Evolutionary conservation across 257 asterid species (phyloP).

Genomic region (Primulina eburnea): DNA sequence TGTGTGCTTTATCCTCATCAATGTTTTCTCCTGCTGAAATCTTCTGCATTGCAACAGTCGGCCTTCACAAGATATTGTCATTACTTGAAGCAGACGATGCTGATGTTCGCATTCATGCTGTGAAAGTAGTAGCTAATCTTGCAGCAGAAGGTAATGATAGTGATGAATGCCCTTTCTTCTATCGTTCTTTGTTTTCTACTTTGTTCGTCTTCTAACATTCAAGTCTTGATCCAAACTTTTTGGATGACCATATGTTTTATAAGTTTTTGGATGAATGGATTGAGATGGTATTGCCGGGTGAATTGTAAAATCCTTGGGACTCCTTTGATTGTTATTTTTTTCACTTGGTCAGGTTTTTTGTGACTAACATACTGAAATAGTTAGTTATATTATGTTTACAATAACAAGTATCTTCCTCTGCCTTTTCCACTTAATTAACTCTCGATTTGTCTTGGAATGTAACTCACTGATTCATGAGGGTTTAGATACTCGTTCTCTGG

Average conservation of each 20-base stretch:
- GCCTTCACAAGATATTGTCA: constrained; percentile 80
- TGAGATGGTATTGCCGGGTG: background rate
- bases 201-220: background rate
- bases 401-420: background rate
- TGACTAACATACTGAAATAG: too few species aligned
- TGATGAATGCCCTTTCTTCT: constrained; percentile 7
- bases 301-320: background rate
- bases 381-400: background rate
- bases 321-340: constrained; percentile 1
- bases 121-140: constrained; percentile 88
- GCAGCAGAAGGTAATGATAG: constrained; percentile 82
- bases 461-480: background rate
- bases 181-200: background rate
- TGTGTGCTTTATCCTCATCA: background rate
- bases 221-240: constrained; percentile 1
- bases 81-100: constrained; percentile 84
- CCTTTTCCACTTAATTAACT: background rate
- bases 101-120: constrained; percentile 89
- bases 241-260: background rate
- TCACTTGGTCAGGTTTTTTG: background rate
- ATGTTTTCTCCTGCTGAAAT: constrained; percentile 23
- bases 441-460: constrained; percentile 6
- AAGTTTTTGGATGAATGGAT: background rate
- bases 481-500: background rate
- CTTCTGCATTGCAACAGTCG: constrained; percentile 46